Conservation (phyloP, 371 early-diverging fungal genomes). For the Mucor plumbeus region DNA sequence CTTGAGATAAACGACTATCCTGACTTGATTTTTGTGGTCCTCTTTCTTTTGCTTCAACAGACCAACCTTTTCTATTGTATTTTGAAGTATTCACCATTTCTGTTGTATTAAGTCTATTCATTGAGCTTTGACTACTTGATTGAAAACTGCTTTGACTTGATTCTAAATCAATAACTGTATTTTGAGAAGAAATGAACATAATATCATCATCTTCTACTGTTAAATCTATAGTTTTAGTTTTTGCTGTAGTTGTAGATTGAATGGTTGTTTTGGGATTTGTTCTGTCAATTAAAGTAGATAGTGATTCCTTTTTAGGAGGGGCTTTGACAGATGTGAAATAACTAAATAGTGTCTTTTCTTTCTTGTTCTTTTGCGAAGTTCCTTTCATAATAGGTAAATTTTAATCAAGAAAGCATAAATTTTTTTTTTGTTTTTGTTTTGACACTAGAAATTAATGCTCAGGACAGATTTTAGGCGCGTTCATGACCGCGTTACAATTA, state of each 20-base stretch:
- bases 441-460: not conserved
- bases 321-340: constrained; percentile 23
- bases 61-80: constrained; percentile 25
- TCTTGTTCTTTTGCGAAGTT: not conserved
- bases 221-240: constrained; percentile 13
- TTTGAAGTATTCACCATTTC: constrained; percentile 22
- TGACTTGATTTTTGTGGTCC: constrained; percentile 25
- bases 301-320: constrained; percentile 14
- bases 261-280: not conserved
- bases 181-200: not conserved
- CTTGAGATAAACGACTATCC: not conserved
- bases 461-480: not conserved
- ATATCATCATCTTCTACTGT: constrained; percentile 16
- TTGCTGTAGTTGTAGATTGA: not conserved
- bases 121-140: constrained; percentile 11
- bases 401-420: not conserved
- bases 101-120: not conserved
- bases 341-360: constrained; percentile 19
- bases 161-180: not conserved
- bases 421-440: not conserved
- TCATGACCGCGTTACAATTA: not conserved
- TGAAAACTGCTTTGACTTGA: constrained; percentile 7
- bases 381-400: constrained; percentile 15
- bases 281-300: constrained; percentile 13
- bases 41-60: not conserved